Evolutionary conservation across 2,329 filamentous ascomycete species (phyloP).

Genomic region (Xylariaceae sp.): DNA sequence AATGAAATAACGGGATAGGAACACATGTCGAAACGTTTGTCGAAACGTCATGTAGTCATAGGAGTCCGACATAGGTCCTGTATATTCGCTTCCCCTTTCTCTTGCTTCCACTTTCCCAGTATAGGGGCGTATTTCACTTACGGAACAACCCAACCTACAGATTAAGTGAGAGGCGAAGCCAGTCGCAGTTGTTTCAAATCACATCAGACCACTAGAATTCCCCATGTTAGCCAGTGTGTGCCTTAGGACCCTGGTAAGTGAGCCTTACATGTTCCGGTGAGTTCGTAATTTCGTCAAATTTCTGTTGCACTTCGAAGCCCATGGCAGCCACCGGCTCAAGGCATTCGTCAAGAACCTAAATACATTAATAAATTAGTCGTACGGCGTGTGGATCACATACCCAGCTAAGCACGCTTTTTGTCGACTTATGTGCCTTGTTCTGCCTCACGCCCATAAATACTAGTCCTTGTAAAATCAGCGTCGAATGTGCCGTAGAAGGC

Average conservation of each 20-base stretch:
- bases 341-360: conserved; percentile 37
- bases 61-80: neutral
- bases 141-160: neutral
- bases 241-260: conserved; percentile 1
- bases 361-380: conserved; percentile 19
- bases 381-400: conserved; percentile 53
- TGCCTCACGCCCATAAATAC: conserved; percentile 80
- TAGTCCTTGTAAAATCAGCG: conserved; percentile 73
- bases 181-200: conserved; percentile 11
- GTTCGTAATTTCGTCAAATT: conserved; percentile 40
- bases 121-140: neutral
- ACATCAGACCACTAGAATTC: conserved; percentile 33
- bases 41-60: too few species aligned
- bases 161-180: conserved; percentile 1
- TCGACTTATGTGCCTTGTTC: conserved; percentile 76
- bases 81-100: neutral
- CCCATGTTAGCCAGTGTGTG: conserved; percentile 17
- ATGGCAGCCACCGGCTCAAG: conserved; percentile 36
- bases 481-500: conserved; percentile 68
- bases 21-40: conserved; percentile 9
- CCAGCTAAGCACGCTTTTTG: conserved; percentile 76
- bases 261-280: conserved; percentile 38
- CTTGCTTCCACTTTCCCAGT: neutral
- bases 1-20: conserved; percentile 18
- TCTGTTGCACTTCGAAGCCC: conserved; percentile 39